Conservation (phyloP, 208 protist genomes). For the Trypanosoma grayi region DNA sequence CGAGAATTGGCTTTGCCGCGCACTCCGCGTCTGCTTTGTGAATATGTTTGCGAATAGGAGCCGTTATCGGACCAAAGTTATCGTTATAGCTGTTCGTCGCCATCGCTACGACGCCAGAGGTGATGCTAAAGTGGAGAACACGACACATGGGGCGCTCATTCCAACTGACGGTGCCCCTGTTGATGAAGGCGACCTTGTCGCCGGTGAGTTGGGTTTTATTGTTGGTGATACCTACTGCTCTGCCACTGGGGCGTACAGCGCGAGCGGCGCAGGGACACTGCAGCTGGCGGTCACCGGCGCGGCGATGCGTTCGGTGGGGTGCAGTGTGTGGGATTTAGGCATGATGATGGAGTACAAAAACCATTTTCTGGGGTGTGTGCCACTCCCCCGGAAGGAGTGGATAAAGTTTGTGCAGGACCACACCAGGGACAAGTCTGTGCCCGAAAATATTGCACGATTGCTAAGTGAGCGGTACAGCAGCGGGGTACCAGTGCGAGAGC, state of each 20-base stretch:
- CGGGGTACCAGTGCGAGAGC: slow-evolving; percentile 22
- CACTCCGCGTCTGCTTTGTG: slow-evolving; percentile 57
- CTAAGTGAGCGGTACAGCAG: slow-evolving; percentile 15
- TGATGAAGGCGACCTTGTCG: slow-evolving; percentile 67
- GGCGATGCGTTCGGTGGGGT: slow-evolving; percentile 48
- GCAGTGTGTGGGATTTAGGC: slow-evolving; percentile 85
- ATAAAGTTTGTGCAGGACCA: slow-evolving; percentile 31
- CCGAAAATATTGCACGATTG: slow-evolving; percentile 18
- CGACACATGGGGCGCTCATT: too few relatives aligned
- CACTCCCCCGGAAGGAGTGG: slow-evolving; percentile 50
- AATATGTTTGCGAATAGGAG: slow-evolving; percentile 66
- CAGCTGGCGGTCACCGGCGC: slow-evolving; percentile 61
- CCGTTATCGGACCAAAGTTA: slow-evolving; percentile 60
- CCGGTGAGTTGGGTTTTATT: slow-evolving; percentile 73
- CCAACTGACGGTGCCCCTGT: slow-evolving; percentile 8
- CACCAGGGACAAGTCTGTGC: slow-evolving; percentile 4
- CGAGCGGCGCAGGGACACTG: slow-evolving; percentile 64
- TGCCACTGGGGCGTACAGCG: slow-evolving; percentile 68
- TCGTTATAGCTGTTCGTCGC: slow-evolving; percentile 63
- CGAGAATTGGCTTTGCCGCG: slow-evolving; percentile 83
- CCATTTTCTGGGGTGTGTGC: slow-evolving; percentile 27
- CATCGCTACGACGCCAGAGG: slow-evolving; percentile 43
- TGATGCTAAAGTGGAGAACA: too few relatives aligned
- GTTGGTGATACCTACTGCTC: slow-evolving; percentile 88
- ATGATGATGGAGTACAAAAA: slow-evolving; percentile 85